phyloP scores from a whole-genome alignment of 2,329 filamentous ascomycete genomes.

The Atkinsonella texensis region DNA sequence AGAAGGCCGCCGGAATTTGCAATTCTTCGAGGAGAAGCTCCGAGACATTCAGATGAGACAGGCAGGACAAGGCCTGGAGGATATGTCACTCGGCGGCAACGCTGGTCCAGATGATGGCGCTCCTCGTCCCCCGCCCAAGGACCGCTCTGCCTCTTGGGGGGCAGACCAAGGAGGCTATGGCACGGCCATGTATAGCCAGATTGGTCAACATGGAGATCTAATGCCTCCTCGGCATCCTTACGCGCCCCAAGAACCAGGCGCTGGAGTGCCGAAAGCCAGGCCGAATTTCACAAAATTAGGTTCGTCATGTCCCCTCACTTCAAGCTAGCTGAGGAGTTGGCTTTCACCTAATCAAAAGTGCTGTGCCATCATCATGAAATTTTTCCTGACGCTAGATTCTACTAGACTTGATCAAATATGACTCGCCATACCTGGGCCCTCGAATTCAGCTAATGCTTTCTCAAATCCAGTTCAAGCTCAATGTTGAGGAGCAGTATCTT shows the following conservation, averaged over 20 bases:
- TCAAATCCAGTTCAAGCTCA: constrained; percentile 96
- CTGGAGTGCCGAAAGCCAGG: constrained; percentile 57
- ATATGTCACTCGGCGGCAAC: constrained; percentile 48
- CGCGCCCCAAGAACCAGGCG: constrained; percentile 52
- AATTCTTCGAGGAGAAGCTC: constrained; percentile 90
- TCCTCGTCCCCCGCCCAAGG: constrained; percentile 58
- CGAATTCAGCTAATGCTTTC: constrained; percentile 99
- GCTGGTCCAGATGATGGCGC: constrained; percentile 28
- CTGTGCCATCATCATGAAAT: no score
- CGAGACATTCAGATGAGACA: constrained; percentile 76
- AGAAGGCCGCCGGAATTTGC: constrained; percentile 83
- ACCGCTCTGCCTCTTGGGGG: constrained; percentile 34
- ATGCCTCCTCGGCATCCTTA: constrained; percentile 77
- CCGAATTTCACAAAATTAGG: constrained; percentile 95
- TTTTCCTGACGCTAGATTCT: background rate
- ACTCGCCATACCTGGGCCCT: constrained; percentile 87
- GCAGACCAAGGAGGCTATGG: constrained; percentile 53
- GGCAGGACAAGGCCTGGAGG: constrained; percentile 54
- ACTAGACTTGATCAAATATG: constrained; percentile 93
- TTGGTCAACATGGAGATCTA: constrained; percentile 55
- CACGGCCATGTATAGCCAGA: constrained; percentile 37
- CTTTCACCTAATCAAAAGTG: background rate
- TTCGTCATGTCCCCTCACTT: constrained; percentile 29
- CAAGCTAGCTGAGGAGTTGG: background rate
- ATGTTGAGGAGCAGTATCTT: constrained; percentile 97